phyloP scores from a whole-genome alignment of 805 yeast genomes.

The Wickerhamomyces alni region DNA sequence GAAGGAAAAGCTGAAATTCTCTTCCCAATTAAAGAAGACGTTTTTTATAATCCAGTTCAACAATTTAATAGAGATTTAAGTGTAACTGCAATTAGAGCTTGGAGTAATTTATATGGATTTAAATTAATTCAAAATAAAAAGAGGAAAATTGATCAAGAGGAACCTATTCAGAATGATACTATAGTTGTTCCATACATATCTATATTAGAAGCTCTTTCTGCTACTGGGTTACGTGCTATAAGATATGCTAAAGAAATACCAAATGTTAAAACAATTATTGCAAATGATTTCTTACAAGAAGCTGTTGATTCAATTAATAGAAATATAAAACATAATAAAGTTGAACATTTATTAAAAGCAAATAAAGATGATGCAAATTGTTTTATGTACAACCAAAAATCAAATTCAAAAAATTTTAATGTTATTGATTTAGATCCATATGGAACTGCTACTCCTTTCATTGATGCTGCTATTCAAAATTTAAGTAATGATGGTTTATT shows the following conservation, averaged over 20 bases:
- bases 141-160: slow-evolving; percentile 24
- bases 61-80: slow-evolving; percentile 94
- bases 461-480: slow-evolving; percentile 84
- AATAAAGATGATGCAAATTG: slow-evolving; percentile 89
- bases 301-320: slow-evolving; percentile 79
- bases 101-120: slow-evolving; percentile 58
- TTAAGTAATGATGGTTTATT: slow-evolving; percentile 81
- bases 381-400: slow-evolving; percentile 53
- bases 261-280: slow-evolving; percentile 62
- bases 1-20: slow-evolving; percentile 87
- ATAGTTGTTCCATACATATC: too few species aligned
- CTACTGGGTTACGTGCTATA: slow-evolving; percentile 91
- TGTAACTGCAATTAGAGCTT: slow-evolving; percentile 78
- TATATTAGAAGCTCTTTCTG: slow-evolving; percentile 86
- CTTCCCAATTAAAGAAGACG: slow-evolving; percentile 75
- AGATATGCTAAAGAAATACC: slow-evolving; percentile 93
- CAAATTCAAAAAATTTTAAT: slow-evolving; percentile 51
- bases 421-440: slow-evolving; percentile 94
- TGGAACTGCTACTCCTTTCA: slow-evolving; percentile 94
- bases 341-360: slow-evolving; percentile 50
- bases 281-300: slow-evolving; percentile 81
- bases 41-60: slow-evolving; percentile 94
- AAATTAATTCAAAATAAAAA: slow-evolving; percentile 22
- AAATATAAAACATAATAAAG: slow-evolving; percentile 64
- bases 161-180: too few species aligned